Base-by-base conservation (phyloP, 345 rosid species). In the Physaria fendleri region DNA sequence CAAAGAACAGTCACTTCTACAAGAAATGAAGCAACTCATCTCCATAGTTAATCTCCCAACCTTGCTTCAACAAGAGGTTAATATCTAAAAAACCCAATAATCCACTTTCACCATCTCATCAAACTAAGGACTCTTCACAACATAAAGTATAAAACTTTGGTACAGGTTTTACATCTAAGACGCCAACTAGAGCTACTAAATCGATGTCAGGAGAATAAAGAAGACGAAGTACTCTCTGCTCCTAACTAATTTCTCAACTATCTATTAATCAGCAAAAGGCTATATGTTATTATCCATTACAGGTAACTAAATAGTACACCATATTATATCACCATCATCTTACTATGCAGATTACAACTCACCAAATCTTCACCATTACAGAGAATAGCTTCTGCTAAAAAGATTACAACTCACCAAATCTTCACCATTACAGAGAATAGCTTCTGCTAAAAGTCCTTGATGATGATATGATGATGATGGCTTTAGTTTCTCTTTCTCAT, bases 61-160 rank as follows among this genome's bases (percentile, higher is more conserved):
- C 59, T 54, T 89, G 77, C 94, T 89, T 72, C 95, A 78, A 72
- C 95, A 93, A 60, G 95, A 93, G 95, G 99, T 89, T 78, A 57
- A 8, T 23, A 13, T 12, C 44, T 16, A 32, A 22, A 7, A n/a
- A 32, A 32, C 13, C 37, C 13, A 42, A 28, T 2, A 3, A 25
- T 1, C 8, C 20, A 8, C 35, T 40, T 9, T 22, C 1, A 52
- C 18, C 22, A 15, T 38, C 11, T 53, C 30, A 17, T 62, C 17
- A 49, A 59, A 32, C 27, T 18, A 13, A 41, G 17, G 4, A 29
- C 20, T 53, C 5, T 16, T 2, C 33, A 24, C 9, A 2, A 15
- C 15, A 16, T 13, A 8, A 11, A 27, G 20, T 9, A n/a, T n/a
- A 13, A 5, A n/a, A n/a, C n/a, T n/a, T n/a, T n/a, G n/a, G n/a